phyloP scores from a whole-genome alignment of 768 basidiomycete genomes.

The Hirschioporus abietinus region DNA sequence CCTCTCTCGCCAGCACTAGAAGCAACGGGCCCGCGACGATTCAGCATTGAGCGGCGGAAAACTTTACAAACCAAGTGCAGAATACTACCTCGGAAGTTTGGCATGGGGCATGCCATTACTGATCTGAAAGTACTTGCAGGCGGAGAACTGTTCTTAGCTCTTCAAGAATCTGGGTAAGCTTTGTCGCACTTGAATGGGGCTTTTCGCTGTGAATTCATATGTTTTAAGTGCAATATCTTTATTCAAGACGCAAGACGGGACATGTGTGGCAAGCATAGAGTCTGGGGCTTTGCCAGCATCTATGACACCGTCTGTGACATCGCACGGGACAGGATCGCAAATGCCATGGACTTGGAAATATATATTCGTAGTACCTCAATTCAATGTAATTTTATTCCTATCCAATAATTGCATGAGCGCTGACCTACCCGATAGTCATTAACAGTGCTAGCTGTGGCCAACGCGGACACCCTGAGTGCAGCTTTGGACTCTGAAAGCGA shows the following conservation, averaged over 20 bases:
- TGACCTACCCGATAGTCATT: not conserved
- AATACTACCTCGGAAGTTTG: conserved; percentile 43
- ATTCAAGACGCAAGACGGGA: conserved; percentile 48
- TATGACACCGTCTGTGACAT: conserved; percentile 31
- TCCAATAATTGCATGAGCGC: not conserved
- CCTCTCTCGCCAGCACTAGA: conserved; percentile 14
- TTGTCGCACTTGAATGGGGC: not conserved
- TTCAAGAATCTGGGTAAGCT: conserved; percentile 64
- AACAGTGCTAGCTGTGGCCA: not conserved
- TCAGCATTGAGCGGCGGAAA: not conserved
- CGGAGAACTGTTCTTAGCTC: conserved; percentile 38
- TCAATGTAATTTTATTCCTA: not conserved
- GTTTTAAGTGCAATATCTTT: conserved; percentile 46
- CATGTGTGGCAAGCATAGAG: conserved; percentile 30
- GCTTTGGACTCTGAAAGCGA: conserved; percentile 25
- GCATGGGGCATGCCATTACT: conserved; percentile 34
- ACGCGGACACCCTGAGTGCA: conserved; percentile 25
- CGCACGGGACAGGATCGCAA: conserved; percentile 11
- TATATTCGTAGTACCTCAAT: not conserved
- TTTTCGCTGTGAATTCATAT: conserved; percentile 5
- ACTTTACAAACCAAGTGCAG: conserved; percentile 18
- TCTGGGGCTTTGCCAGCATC: conserved; percentile 21
- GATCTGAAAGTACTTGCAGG: conserved; percentile 43
- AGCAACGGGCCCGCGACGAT: conserved; percentile 3
- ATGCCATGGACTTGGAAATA: conserved; percentile 29